A percentile compares a stretch with the other conserved stretches of the same genome.
These are phyloP conservation scores for Chiua virens DNA, from an alignment of 768 basidiomycete genomes.

Conservation along the genomic window DNA sequence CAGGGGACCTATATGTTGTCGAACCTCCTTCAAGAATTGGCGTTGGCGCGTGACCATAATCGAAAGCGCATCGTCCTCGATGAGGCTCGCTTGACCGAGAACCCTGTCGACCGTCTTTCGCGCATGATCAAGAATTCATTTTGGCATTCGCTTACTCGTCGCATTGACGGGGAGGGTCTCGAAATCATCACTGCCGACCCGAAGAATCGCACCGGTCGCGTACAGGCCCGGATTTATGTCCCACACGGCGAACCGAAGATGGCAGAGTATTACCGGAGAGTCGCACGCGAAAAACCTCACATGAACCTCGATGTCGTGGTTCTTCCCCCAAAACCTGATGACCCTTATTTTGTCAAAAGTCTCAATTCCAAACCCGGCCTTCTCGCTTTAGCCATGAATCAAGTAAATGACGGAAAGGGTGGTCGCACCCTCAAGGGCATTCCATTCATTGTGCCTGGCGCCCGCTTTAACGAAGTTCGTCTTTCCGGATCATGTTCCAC, in stretches of 20 bases:
- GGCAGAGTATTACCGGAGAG: conserved; percentile 92
- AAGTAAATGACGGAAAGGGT: conserved; percentile 76
- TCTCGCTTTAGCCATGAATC: conserved; percentile 93
- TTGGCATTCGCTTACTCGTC: conserved; percentile 95
- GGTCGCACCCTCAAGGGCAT: conserved; percentile 87
- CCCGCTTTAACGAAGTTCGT: conserved; percentile 87
- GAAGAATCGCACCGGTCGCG: conserved; percentile 90
- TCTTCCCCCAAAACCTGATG: conserved; percentile 83
- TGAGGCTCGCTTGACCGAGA: conserved; percentile 95
- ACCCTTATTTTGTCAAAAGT: conserved; percentile 86
- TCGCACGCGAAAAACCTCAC: conserved; percentile 89
- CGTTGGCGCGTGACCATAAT: conserved; percentile 92
- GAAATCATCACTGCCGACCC: conserved; percentile 98
- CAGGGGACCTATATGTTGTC: conserved; percentile 99
- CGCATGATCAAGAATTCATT: conserved; percentile 98
- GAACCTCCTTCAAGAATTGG: conserved; percentile 97
- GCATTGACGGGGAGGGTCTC: conserved; percentile 95
- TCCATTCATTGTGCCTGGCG: conserved; percentile 96
- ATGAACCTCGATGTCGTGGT: conserved; percentile 92
- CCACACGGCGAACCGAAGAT: conserved; percentile 91
- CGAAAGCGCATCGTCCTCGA: conserved; percentile 98
- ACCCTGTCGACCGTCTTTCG: conserved; percentile 93
- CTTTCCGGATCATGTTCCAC: background rate
- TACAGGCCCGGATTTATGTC: conserved; percentile 92
- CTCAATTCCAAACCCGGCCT: conserved; percentile 94